Percentiles rank a stretch among this genome's conserved stretches.
phyloP scores from a whole-genome alignment of 306 rosid species.

The Leucaena leucocephala region DNA sequence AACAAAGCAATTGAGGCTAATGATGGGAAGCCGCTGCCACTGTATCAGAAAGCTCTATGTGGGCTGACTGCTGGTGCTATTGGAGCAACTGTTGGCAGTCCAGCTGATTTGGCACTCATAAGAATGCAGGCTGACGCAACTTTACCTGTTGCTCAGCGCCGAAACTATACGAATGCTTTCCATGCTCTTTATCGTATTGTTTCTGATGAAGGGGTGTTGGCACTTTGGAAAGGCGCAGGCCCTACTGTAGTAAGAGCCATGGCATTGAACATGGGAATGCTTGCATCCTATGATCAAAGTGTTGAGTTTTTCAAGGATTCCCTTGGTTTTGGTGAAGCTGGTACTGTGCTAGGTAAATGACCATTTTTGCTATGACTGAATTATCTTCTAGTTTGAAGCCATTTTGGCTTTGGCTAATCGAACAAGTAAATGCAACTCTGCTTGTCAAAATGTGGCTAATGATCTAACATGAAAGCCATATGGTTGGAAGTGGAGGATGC shows the following conservation, averaged over 20 bases:
- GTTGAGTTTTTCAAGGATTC: constrained; percentile 91
- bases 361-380: neutral
- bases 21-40: constrained; percentile 98
- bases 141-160: constrained; percentile 85
- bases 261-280: constrained; percentile 99
- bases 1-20: constrained; percentile 91
- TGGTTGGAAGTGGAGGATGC: neutral
- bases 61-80: constrained; percentile 99
- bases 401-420: neutral
- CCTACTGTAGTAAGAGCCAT: constrained; percentile 98
- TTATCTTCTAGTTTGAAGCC: neutral
- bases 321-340: constrained; percentile 80
- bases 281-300: constrained; percentile 95
- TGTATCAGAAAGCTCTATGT: constrained; percentile 95
- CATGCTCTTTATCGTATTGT: constrained; percentile 88
- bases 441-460: neutral
- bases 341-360: constrained; percentile 71
- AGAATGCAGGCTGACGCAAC: constrained; percentile 99
- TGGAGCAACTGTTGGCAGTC: constrained; percentile 92
- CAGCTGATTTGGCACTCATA: constrained; percentile 95
- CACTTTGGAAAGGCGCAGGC: constrained; percentile 99
- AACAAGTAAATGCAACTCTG: neutral
- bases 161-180: constrained; percentile 90
- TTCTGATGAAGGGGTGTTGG: constrained; percentile 86
- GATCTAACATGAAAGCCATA: neutral